Evolutionary conservation across 352 stramenopile species (phyloP), one percentile per base, ranked within the genome.

Genomic region (Bremia lactucae): DNA sequence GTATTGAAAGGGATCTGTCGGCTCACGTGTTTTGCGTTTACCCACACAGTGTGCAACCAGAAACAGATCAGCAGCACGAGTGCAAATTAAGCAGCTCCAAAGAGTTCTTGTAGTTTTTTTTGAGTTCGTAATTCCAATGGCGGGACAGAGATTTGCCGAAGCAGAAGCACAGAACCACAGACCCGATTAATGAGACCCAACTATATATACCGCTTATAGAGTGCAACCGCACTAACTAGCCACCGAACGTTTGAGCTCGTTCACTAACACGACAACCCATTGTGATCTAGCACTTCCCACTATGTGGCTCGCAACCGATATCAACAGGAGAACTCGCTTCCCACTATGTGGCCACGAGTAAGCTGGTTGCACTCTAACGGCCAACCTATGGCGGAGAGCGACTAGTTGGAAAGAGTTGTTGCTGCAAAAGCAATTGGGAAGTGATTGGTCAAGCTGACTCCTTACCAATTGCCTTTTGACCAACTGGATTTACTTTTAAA

Each of bases 141-240:
- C 36, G 28, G 45, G 46, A 29, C 15, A 25, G 18, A 8, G 34
- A 39, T 23, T 6, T 19, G 5, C 16, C 11, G 5, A 24, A 36
- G 22, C 34, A 10, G 11, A 44, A 52, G 19, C 35, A 19, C 29
- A 36, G 36, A 41, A 37, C 29, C 45, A 1, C 24, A 19, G 25
- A 35, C 36, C 10, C n/a, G 34, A 2, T 15, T 18, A 46, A 52
- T 26, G 26, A 52, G 45, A 10, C 31, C 36, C 29, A 23, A 23
- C 16, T 53, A 31, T 37, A 4, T 36, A 14, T 46, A 36, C 36
- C 31, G 38, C 37, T 33, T 16, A n/a, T 38, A 14, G 16, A 19
- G 31, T 23, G 31, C 37, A 53, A 53, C 31, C 31, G 46, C 29
- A 53, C 37, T 23, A 47, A 53, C 46, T 43, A 53, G 29, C 37